Conservation (phyloP, 2,329 filamentous ascomycete species). For the Paraphoma sp. region DNA sequence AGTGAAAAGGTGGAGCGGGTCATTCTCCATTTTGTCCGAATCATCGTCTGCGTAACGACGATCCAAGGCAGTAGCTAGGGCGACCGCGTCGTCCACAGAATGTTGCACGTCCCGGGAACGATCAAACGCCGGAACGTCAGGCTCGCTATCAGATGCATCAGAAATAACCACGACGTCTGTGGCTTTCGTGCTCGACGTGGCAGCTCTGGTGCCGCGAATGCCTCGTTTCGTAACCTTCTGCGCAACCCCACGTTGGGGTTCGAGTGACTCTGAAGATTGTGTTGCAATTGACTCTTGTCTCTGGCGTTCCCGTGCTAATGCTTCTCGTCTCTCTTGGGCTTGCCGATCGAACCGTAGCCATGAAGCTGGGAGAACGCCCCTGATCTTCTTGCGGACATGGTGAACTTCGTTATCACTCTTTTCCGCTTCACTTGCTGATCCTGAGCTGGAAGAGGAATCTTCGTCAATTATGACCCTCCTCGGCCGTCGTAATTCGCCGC, state of each 20-base stretch:
- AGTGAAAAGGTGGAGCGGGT: slow-evolving; percentile 49
- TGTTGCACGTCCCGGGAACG: slow-evolving; percentile 21
- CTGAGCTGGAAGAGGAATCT: slow-evolving; percentile 22
- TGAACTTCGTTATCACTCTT: slow-evolving; percentile 40
- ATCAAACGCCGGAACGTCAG: slow-evolving; percentile 4
- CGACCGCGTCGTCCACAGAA: slow-evolving; percentile 22
- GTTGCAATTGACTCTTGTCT: slow-evolving; percentile 12
- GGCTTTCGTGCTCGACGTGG: slow-evolving; percentile 7
- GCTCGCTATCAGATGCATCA: slow-evolving; percentile 43
- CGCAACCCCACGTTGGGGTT: slow-evolving; percentile 43
- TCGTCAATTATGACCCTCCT: slow-evolving; percentile 26
- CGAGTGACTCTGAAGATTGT: slow-evolving; percentile 29
- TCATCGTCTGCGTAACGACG: slow-evolving; percentile 33
- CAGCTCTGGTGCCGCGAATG: slow-evolving; percentile 1
- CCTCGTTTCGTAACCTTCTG: slow-evolving; percentile 28
- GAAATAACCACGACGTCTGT: slow-evolving; percentile 38
- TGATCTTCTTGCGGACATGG: slow-evolving; percentile 51
- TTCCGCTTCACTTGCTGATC: slow-evolving; percentile 37
- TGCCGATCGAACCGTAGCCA: slow-evolving; percentile 57
- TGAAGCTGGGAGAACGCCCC: slow-evolving; percentile 58
- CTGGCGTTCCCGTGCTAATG: slow-evolving; percentile 22
- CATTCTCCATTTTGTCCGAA: slow-evolving; percentile 53
- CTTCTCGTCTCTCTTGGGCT: slow-evolving; percentile 34
- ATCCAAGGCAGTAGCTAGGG: slow-evolving; percentile 33
- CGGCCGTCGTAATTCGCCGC: slow-evolving; percentile 15